phyloP scores from a whole-genome alignment of 2,329 filamentous ascomycete species.

The Hirsutella minnesotensis region DNA sequence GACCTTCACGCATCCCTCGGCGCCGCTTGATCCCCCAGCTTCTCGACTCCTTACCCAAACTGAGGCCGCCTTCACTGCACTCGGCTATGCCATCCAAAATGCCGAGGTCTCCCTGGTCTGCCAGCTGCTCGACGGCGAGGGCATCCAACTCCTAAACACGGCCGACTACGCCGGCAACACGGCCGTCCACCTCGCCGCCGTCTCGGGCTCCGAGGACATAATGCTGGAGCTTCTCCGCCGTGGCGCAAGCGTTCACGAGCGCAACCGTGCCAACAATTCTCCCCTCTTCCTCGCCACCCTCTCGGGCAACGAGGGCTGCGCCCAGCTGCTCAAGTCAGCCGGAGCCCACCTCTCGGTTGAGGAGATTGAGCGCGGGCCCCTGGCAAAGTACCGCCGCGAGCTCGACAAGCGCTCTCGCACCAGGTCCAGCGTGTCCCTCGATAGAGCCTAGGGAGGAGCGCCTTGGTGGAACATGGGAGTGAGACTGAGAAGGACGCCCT shows the following conservation, averaged over 20 bases:
- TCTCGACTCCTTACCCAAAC: constrained; percentile 27
- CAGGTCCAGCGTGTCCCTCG: too few species aligned
- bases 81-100: constrained; percentile 69
- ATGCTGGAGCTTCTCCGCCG: constrained; percentile 45
- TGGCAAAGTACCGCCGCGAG: constrained; percentile 9
- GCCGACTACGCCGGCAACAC: constrained; percentile 78
- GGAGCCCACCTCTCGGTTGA: constrained; percentile 44
- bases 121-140: constrained; percentile 56
- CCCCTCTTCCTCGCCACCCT: constrained; percentile 52
- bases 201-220: constrained; percentile 41
- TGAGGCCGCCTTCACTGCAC: constrained; percentile 59
- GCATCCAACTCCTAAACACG: constrained; percentile 56
- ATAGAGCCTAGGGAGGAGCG: too few species aligned
- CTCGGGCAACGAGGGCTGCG: constrained; percentile 40
- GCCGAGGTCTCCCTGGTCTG: constrained; percentile 55
- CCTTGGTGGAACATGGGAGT: too few species aligned
- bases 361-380: constrained; percentile 20
- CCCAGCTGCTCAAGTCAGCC: constrained; percentile 41
- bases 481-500: too few species aligned
- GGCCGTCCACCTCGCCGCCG: constrained; percentile 44
- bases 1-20: constrained; percentile 64
- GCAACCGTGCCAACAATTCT: constrained; percentile 54
- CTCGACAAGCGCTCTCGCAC: neutral
- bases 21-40: constrained; percentile 30
- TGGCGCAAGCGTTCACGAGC: constrained; percentile 55